Evolutionary conservation across 1,139 yeast genomes (phyloP).

Genomic region (Lodderomyces pseudojiufengensis): DNA sequence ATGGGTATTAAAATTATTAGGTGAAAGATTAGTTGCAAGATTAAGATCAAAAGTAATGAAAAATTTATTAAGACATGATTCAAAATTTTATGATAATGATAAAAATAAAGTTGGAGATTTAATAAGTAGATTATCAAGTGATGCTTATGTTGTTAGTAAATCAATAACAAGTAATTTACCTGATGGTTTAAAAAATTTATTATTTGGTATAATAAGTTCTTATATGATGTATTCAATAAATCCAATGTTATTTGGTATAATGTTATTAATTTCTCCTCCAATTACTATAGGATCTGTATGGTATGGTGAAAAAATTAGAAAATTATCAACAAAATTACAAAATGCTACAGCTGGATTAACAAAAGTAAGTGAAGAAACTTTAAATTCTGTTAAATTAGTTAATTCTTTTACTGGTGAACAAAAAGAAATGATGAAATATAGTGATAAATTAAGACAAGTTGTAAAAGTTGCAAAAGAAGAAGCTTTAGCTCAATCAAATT

Average conservation of each 20-base stretch:
- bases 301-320: slow-evolving; percentile 47
- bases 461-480: slow-evolving; percentile 43
- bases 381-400: slow-evolving; percentile 41
- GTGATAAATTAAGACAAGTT: slow-evolving; percentile 39
- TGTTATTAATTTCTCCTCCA: slow-evolving; percentile 52
- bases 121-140: slow-evolving; percentile 50
- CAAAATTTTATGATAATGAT: slow-evolving; percentile 48
- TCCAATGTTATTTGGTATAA: slow-evolving; percentile 45
- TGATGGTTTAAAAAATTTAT: slow-evolving; percentile 46
- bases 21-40: slow-evolving; percentile 44
- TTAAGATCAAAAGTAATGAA: slow-evolving; percentile 48
- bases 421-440: slow-evolving; percentile 40
- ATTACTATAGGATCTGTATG: slow-evolving; percentile 49
- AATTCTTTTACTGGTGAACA: slow-evolving; percentile 48
- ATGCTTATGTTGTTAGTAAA: slow-evolving; percentile 50
- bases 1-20: slow-evolving; percentile 45
- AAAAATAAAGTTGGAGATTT: slow-evolving; percentile 56
- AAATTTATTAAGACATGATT: slow-evolving; percentile 48
- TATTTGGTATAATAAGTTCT: slow-evolving; percentile 42
- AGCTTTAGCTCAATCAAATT: slow-evolving; percentile 47
- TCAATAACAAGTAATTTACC: slow-evolving; percentile 46
- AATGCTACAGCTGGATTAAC: slow-evolving; percentile 48
- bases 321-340: slow-evolving; percentile 41
- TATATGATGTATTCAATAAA: slow-evolving; percentile 48
- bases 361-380: slow-evolving; percentile 44